Base-by-base conservation (phyloP, 805 yeast species). In the Hanseniaspora lindneri region DNA sequence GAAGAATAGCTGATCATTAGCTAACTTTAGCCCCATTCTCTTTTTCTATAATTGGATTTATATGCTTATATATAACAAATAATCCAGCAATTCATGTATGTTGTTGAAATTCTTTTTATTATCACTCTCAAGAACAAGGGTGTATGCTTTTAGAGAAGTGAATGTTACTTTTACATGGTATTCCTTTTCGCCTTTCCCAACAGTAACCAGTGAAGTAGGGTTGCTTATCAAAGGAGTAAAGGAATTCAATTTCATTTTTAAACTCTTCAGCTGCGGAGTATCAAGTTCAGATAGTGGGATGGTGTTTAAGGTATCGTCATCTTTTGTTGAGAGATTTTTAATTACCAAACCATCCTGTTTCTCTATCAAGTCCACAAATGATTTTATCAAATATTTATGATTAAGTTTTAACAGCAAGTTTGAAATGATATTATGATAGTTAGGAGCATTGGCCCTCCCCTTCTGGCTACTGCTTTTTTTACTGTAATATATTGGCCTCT, bases 1-100 rank as follows among this genome's bases (percentile, higher is more conserved):
- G 51, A 37, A 7, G 47, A 44, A n/a, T 49, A 40, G 25, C 53
- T 49, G 8, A 27, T 9, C 11, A n/a, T n/a, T n/a, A n/a, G n/a
- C n/a, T n/a, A n/a, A n/a, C n/a, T n/a, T n/a, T n/a, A n/a, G n/a
- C n/a, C n/a, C n/a, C n/a, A 30, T 46, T 43, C 3, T 43, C 19
- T 34, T 10, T 34, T 34, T 6, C 43, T 8, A 28, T 27, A 13
- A 14, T 21, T 27, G 4, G 23, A 11, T 14, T 33, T 17, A 16
- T 16, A 16, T 17, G 19, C 37, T 33, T 4, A 30, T 44, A 37
- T 16, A 44, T n/a, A 25, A 29, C 17, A 43, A 27, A 20, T 43
- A 43, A 28, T 43, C 47, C 19, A 35, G 23, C 8, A 43, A 24
- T 16, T 43, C 47, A 23, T 34, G 16, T 14, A 43, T 35, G 35